Conservation (phyloP, 2,329 filamentous ascomycete genomes). For the Talaromyces islandicus region DNA sequence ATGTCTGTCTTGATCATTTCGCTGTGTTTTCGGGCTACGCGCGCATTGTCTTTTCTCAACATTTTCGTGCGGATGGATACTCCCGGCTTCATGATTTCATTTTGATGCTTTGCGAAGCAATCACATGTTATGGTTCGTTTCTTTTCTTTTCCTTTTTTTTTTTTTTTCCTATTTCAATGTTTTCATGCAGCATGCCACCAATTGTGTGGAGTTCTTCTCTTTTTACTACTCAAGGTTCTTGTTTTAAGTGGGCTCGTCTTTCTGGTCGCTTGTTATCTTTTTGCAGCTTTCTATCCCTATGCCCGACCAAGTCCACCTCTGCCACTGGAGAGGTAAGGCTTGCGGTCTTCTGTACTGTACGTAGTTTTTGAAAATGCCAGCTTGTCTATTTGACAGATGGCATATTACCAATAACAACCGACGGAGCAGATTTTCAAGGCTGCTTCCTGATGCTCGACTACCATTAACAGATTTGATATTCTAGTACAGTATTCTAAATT, state of each 20-base stretch:
- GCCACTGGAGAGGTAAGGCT: not conserved
- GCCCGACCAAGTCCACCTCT: not conserved
- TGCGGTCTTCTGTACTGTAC: slow-evolving; percentile 2
- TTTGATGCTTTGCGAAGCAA: slow-evolving; percentile 4
- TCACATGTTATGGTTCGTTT: slow-evolving; percentile 4
- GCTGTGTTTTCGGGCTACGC: not conserved
- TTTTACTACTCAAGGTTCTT: slow-evolving; percentile 6
- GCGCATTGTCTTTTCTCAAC: not conserved
- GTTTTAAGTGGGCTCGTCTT: slow-evolving; percentile 7
- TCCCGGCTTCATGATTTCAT: slow-evolving; percentile 2
- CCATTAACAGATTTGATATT: not conserved
- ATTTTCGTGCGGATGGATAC: slow-evolving; percentile 1
- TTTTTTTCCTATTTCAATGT: no score
- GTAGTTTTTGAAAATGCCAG: not conserved
- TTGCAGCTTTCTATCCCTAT: not conserved
- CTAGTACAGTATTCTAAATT: not conserved
- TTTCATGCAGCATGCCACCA: slow-evolving; percentile 9
- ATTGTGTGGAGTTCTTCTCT: slow-evolving; percentile 10
- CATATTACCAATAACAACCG: not conserved
- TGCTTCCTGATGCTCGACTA: not conserved
- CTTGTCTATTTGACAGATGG: not conserved
- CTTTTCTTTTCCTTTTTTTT: not conserved
- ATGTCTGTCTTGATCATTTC: slow-evolving; percentile 4
- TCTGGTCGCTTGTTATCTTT: not conserved
- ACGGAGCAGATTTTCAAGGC: not conserved